A percentile compares a stretch with the other conserved stretches of the same genome.
These are phyloP conservation scores for Otatea glauca DNA, from an alignment of 176 grass and related monocot species.

Conservation along the genomic window DNA sequence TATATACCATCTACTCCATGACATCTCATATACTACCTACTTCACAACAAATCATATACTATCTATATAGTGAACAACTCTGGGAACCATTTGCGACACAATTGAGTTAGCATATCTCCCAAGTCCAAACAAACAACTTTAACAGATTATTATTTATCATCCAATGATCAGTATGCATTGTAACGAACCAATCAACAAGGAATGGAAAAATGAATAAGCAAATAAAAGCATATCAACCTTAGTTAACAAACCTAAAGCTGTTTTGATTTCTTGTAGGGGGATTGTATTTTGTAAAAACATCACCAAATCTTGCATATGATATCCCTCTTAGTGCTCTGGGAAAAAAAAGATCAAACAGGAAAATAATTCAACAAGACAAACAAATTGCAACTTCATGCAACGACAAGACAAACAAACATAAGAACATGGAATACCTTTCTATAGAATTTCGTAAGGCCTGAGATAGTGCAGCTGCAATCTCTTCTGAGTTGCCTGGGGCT, in stretches of 20 bases:
- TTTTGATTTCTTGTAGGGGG: conserved; percentile 73
- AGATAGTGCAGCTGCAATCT: conserved; percentile 81
- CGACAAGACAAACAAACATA: conserved; percentile 43
- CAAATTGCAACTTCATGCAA: conserved; percentile 21
- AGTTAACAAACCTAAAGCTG: conserved; percentile 69
- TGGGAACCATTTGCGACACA: conserved; percentile 10
- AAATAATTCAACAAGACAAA: conserved; percentile 28
- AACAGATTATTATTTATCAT: conserved; percentile 11
- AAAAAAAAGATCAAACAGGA: conserved; percentile 32
- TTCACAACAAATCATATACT: background rate
- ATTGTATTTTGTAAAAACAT: conserved; percentile 90
- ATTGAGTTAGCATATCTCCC: background rate
- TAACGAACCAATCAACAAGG: background rate
- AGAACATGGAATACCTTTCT: conserved; percentile 70
- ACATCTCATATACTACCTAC: background rate
- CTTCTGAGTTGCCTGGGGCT: conserved; percentile 94
- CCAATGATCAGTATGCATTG: background rate
- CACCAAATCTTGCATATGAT: conserved; percentile 95
- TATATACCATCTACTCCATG: background rate
- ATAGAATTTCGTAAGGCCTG: conserved; percentile 91
- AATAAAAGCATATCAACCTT: conserved; percentile 32
- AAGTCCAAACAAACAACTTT: conserved; percentile 36
- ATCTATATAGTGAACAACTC: conserved; percentile 33
- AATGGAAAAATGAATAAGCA: conserved; percentile 23
- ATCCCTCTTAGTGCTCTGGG: conserved; percentile 76